phyloP scores from a whole-genome alignment of 495 filamentous ascomycete species.

The Lichina pygmaea region DNA sequence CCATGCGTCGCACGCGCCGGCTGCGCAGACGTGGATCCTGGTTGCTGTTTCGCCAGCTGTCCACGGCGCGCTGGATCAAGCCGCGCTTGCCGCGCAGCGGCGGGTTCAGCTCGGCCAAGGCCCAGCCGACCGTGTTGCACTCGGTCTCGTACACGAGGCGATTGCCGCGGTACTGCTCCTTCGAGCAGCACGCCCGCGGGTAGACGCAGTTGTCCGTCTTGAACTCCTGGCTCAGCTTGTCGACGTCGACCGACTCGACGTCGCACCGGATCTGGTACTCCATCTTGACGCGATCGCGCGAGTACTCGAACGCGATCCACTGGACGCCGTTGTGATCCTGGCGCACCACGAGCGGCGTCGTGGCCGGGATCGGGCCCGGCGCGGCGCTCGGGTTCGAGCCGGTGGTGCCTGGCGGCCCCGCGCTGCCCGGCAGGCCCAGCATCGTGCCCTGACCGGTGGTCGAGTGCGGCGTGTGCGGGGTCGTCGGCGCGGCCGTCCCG shows the following conservation, averaged over 20 bases:
- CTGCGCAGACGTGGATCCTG: constrained; percentile 79
- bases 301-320: constrained; percentile 98
- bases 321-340: constrained; percentile 94
- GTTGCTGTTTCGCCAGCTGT: constrained; percentile 98
- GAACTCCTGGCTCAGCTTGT: constrained; percentile 63
- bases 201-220: constrained; percentile 97
- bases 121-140: constrained; percentile 96
- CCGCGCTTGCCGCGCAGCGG: constrained; percentile 78
- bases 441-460: constrained; percentile 5
- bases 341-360: constrained; percentile 77
- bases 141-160: constrained; percentile 89
- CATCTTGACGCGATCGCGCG: constrained; percentile 93
- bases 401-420: constrained; percentile 8
- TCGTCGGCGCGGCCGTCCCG: background rate
- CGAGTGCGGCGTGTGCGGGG: background rate
- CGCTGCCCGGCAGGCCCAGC: constrained; percentile 26
- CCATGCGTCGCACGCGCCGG: constrained; percentile 74
- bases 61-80: constrained; percentile 85
- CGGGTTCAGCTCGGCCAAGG: constrained; percentile 74
- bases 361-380: constrained; percentile 96
- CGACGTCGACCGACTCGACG: constrained; percentile 85
- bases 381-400: constrained; percentile 53
- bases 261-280: constrained; percentile 97
- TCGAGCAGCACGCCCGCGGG: constrained; percentile 76
- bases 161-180: constrained; percentile 90